Evolutionary conservation across 1,284 basidiomycete genomes (phyloP).

Genomic region (Tausonia pullulans): DNA sequence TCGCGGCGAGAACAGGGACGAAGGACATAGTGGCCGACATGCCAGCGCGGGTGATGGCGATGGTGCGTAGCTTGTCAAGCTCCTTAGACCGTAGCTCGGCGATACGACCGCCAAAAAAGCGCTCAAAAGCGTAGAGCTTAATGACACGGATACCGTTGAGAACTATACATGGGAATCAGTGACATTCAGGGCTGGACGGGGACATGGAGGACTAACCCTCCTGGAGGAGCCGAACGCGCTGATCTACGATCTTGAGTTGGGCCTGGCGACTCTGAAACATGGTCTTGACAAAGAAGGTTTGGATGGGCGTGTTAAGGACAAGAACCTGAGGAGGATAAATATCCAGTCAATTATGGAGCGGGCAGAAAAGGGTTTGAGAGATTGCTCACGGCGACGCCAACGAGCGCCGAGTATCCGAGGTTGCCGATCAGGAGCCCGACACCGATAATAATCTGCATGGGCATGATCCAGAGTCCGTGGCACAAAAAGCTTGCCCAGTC

Average conservation of each 20-base stretch:
- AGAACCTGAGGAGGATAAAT: slow-evolving; percentile 36
- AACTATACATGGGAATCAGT: slow-evolving; percentile 18
- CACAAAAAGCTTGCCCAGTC: slow-evolving; percentile 16
- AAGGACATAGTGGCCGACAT: slow-evolving; percentile 33
- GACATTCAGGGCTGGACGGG: slow-evolving; percentile 5
- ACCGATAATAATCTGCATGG: slow-evolving; percentile 47
- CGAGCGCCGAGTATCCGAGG: slow-evolving; percentile 24
- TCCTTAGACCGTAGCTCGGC: slow-evolving; percentile 44
- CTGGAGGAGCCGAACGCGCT: slow-evolving; percentile 51
- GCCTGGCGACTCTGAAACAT: slow-evolving; percentile 55
- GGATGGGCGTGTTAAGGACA: slow-evolving; percentile 50
- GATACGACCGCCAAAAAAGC: slow-evolving; percentile 50
- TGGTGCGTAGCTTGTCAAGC: slow-evolving; percentile 41
- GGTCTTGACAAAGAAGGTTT: slow-evolving; percentile 48
- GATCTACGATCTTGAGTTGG: slow-evolving; percentile 61
- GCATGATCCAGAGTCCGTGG: slow-evolving; percentile 40
- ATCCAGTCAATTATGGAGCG: neutral
- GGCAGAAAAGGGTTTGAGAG: neutral
- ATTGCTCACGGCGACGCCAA: slow-evolving; percentile 20
- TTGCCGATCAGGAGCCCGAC: slow-evolving; percentile 53
- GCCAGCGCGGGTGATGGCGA: slow-evolving; percentile 23
- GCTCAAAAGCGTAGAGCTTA: slow-evolving; percentile 38
- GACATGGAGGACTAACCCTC: slow-evolving; percentile 32
- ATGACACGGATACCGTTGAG: slow-evolving; percentile 34
- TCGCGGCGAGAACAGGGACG: slow-evolving; percentile 54